Evolutionary conservation across 1,284 basidiomycete species (phyloP), one percentile per base, ranked within the genome.

Genomic region (Marasmius sp.): DNA sequence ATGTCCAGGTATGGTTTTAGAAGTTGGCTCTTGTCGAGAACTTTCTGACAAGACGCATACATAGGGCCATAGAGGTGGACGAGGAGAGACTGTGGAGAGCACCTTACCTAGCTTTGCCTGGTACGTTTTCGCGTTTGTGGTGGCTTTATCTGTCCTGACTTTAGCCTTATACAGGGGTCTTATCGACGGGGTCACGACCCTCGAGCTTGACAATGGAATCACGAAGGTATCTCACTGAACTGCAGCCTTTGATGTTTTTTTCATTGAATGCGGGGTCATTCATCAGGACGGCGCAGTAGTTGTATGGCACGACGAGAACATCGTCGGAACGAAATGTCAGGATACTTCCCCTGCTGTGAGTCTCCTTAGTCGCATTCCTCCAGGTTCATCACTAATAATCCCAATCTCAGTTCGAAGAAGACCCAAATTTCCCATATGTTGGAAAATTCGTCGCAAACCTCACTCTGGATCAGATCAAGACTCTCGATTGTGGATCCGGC

Each of bases 281-380:
- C 3, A 60, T 6, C 68, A 90, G 86, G 91, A 93, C 70, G 89
- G 88, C 12, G 80, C 83, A 50, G 85, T 89, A 8, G 78, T 93
- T 47, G 88, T 93, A 3, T 93, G 89, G 89, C 91, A 93, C 69
- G 91, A 93, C 71, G 86, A 88, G 71, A 77, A 79, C 57, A 87
- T 92, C 66, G 72, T 75, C 1, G 66, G 81, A 2, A 77, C 78
- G 41, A 93, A 92, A 71, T 92, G 90, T 71, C 68, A 71, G 39
- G 91, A 93, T 70, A 92, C 89, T 1, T 67, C 64, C 10, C 87
- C 90, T 47, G 84, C 70, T 51, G 88, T 90, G 68, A 69, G 81
- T 65, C 36, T 11, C 11, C 18, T 49, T 12, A 5, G 27, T 49
- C 56, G 10, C 12, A 12, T 37, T 18, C 36, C 6, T 38, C 52